Percentiles rank a stretch among this genome's conserved stretches.
These are phyloP conservation scores for Leishmania tropica DNA, from an alignment of 208 protist species.

Conservation along the genomic window DNA sequence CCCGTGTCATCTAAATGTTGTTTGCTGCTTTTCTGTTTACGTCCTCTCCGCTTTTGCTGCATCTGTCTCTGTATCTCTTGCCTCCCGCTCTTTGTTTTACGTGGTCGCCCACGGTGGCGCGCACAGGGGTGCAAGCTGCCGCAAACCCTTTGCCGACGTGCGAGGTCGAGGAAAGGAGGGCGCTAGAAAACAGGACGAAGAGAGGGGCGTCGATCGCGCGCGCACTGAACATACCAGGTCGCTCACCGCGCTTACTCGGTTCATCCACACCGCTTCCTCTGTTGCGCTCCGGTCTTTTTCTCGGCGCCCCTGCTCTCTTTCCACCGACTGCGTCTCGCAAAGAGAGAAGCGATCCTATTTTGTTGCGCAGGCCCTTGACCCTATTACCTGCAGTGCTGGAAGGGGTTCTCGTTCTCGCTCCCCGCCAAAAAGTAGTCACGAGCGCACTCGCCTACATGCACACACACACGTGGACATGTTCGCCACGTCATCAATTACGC, in stretches of 20 bases:
- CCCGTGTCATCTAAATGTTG: not conserved
- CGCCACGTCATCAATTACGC: not conserved
- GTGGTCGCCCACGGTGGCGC: not conserved
- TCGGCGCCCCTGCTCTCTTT: not conserved
- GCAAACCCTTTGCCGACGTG: not conserved
- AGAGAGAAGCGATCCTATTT: not conserved
- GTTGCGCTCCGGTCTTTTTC: not conserved
- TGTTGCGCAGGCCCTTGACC: not conserved
- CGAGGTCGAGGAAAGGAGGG: not conserved
- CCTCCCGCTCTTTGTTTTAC: not conserved
- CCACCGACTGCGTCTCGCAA: not conserved
- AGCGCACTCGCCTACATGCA: not conserved
- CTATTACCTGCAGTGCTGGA: not conserved
- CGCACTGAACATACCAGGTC: not conserved
- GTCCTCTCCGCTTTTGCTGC: not conserved
- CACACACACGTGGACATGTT: not conserved
- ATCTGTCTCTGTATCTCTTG: not conserved
- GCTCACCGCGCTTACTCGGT: not conserved
- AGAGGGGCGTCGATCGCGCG: not conserved
- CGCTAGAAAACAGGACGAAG: not conserved
- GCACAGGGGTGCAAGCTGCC: not conserved
- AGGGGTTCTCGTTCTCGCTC: not conserved
- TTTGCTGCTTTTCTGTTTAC: not conserved
- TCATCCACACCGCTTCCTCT: not conserved
- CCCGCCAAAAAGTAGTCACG: not conserved